phyloP scores from a whole-genome alignment of 352 stramenopile species.

The Globisporangium perplexum region DNA sequence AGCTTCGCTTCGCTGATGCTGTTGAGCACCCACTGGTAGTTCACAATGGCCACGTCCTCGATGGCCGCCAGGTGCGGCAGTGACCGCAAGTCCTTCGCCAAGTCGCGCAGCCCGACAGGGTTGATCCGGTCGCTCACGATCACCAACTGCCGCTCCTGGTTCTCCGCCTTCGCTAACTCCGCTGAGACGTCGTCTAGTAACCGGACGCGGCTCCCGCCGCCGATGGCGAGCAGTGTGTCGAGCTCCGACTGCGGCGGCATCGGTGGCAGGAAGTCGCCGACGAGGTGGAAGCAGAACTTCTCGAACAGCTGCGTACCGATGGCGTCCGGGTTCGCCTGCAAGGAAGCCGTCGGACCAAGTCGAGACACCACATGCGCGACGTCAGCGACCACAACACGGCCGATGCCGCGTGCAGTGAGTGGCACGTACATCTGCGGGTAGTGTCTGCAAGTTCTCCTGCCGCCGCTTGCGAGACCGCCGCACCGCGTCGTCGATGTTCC shows the following conservation, averaged over 20 bases:
- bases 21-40: conserved; percentile 85
- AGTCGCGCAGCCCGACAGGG: conserved; percentile 38
- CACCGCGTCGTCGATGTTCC: conserved; percentile 39
- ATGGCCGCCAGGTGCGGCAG: conserved; percentile 38
- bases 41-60: conserved; percentile 46
- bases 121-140: conserved; percentile 77
- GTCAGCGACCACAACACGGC: background rate
- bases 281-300: conserved; percentile 62
- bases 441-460: conserved; percentile 31
- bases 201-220: conserved; percentile 47
- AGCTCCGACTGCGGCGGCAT: conserved; percentile 68
- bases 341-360: background rate
- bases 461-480: conserved; percentile 34
- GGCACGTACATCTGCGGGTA: conserved; percentile 6
- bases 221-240: conserved; percentile 61
- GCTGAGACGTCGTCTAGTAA: conserved; percentile 43
- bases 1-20: conserved; percentile 80
- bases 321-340: conserved; percentile 15
- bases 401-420: background rate
- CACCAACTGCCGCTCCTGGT: conserved; percentile 43
- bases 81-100: conserved; percentile 29
- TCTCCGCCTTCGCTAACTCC: conserved; percentile 49
- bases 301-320: conserved; percentile 72
- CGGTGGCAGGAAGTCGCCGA: conserved; percentile 70
- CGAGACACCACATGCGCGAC: too few species aligned